Evolutionary conservation across 805 yeast genomes (phyloP).

Genomic region (Candida silvicultrix): DNA sequence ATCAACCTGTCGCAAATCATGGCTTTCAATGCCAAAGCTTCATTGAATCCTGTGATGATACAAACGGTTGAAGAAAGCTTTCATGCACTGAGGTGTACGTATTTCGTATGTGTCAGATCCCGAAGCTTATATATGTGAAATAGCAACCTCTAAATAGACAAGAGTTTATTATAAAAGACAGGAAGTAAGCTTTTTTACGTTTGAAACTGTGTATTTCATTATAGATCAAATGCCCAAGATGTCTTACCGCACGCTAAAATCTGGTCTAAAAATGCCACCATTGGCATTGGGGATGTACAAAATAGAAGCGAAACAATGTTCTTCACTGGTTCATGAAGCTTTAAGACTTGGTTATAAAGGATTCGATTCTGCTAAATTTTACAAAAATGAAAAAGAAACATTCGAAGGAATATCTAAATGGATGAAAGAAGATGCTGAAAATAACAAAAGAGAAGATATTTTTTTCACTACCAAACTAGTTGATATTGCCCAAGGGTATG

Average conservation of each 20-base stretch:
- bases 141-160: neutral
- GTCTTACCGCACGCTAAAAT: neutral
- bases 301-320: slow-evolving; percentile 30
- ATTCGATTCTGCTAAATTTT: slow-evolving; percentile 57
- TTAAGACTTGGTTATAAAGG: slow-evolving; percentile 60
- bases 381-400: slow-evolving; percentile 52
- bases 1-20: no score
- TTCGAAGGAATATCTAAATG: slow-evolving; percentile 49
- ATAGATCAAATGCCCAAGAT: neutral
- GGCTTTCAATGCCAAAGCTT: no score
- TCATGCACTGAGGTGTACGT: no score
- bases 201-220: neutral
- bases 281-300: slow-evolving; percentile 46
- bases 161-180: no score
- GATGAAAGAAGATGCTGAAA: slow-evolving; percentile 36
- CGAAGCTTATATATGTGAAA: neutral
- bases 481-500: neutral
- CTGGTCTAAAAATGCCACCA: slow-evolving; percentile 43
- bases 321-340: slow-evolving; percentile 44
- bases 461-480: neutral
- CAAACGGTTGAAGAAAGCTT: no score
- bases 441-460: slow-evolving; percentile 24
- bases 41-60: no score
- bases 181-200: no score
- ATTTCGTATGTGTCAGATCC: neutral